A percentile compares a stretch with the other conserved stretches of the same genome.
phyloP scores from a whole-genome alignment of 1,139 yeast genomes.

The Saccharomyces pastorianus region DNA sequence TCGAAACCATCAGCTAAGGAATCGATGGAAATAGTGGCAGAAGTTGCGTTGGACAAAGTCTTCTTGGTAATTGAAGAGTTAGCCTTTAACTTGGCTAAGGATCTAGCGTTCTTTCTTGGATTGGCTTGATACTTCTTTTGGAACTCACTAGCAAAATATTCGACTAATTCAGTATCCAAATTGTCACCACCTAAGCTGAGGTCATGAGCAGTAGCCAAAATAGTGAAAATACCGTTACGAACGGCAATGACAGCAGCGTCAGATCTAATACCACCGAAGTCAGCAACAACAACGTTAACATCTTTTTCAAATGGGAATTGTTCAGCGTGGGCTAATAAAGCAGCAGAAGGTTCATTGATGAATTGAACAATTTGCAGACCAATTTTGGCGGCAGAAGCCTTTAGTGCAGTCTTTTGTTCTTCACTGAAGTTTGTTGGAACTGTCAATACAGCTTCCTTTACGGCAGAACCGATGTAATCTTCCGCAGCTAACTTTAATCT shows the following conservation, averaged over 20 bases:
- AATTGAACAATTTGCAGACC: slow-evolving; percentile 79
- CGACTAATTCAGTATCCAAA: slow-evolving; percentile 73
- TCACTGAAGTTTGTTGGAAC: slow-evolving; percentile 86
- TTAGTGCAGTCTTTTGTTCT: slow-evolving; percentile 59
- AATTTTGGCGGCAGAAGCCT: slow-evolving; percentile 56
- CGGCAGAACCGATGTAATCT: slow-evolving; percentile 76
- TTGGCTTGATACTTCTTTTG: slow-evolving; percentile 78
- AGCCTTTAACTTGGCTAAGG: slow-evolving; percentile 78
- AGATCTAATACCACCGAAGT: slow-evolving; percentile 93
- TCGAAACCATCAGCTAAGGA: slow-evolving; percentile 91
- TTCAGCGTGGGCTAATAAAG: slow-evolving; percentile 59
- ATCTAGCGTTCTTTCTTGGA: slow-evolving; percentile 75
- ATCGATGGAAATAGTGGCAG: slow-evolving; percentile 90
- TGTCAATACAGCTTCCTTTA: slow-evolving; percentile 80
- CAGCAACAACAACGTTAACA: slow-evolving; percentile 84
- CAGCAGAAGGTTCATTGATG: slow-evolving; percentile 90
- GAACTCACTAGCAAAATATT: slow-evolving; percentile 86
- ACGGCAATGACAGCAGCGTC: slow-evolving; percentile 92
- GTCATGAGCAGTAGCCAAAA: slow-evolving; percentile 80
- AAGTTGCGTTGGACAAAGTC: slow-evolving; percentile 82
- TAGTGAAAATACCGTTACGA: slow-evolving; percentile 78
- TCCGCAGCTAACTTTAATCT: slow-evolving; percentile 84
- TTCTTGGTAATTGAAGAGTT: slow-evolving; percentile 83
- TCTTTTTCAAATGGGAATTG: slow-evolving; percentile 57
- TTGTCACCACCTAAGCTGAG: slow-evolving; percentile 79